Evolutionary conservation across 2,329 filamentous ascomycete genomes (phyloP).

Genomic region (Hypoxylon sp.): DNA sequence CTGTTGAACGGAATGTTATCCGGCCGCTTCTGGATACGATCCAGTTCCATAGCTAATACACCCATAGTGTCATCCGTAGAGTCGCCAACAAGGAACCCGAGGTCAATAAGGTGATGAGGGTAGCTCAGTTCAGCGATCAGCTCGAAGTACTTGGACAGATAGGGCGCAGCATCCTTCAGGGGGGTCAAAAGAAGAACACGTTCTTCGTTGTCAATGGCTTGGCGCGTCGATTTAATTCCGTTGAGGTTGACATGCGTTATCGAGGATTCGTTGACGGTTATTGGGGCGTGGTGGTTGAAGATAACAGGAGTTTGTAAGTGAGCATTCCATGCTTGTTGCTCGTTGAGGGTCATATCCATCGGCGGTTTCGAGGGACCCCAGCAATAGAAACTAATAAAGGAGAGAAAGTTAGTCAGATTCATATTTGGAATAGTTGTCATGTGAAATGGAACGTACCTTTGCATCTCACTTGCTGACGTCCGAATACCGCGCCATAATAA

Average conservation of each 20-base stretch:
- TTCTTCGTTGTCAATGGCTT: conserved; percentile 83
- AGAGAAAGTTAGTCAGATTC: conserved; percentile 35
- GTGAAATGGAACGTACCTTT: conserved; percentile 70
- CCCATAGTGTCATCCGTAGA: conserved; percentile 90
- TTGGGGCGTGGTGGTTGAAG: conserved; percentile 92
- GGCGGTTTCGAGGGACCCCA: conserved; percentile 96
- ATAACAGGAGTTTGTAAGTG: conserved; percentile 92
- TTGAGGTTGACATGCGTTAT: conserved; percentile 89
- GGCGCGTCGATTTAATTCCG: conserved; percentile 78
- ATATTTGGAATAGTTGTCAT: conserved; percentile 11
- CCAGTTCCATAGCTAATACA: conserved; percentile 83
- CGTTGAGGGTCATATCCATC: conserved; percentile 92
- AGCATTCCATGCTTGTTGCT: conserved; percentile 87
- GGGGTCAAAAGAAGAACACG: conserved; percentile 91
- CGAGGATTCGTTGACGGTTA: conserved; percentile 81
- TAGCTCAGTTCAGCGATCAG: conserved; percentile 90
- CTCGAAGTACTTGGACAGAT: conserved; percentile 91
- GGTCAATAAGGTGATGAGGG: conserved; percentile 92
- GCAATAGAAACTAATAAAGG: conserved; percentile 82
- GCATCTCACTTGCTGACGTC: conserved; percentile 84
- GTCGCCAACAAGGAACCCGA: conserved; percentile 94
- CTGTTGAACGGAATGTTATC: conserved; percentile 87
- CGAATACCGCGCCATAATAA: conserved; percentile 89
- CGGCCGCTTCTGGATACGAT: conserved; percentile 83
- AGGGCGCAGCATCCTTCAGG: conserved; percentile 84